Evolutionary conservation across 2,329 filamentous ascomycete species (phyloP).

Genomic region (Calonectria henricotiae): DNA sequence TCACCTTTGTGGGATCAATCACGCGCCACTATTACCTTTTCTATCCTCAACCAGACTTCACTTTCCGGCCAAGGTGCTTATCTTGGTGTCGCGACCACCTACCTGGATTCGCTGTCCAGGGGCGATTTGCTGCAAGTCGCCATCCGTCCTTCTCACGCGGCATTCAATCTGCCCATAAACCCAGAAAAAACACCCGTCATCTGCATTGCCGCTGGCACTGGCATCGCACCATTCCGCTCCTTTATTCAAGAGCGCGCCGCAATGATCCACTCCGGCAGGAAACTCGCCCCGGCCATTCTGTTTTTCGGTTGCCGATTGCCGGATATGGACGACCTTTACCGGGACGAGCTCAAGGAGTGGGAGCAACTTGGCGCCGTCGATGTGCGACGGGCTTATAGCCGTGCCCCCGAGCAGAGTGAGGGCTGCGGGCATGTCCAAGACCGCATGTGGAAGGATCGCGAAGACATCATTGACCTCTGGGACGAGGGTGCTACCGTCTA

Average conservation of each 20-base stretch:
- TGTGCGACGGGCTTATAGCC: conserved; percentile 71
- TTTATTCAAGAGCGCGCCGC: conserved; percentile 75
- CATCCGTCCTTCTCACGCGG: conserved; percentile 60
- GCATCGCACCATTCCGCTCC: conserved; percentile 74
- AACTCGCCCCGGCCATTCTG: conserved; percentile 73
- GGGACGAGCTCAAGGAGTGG: conserved; percentile 71
- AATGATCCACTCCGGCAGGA: conserved; percentile 65
- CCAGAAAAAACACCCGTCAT: conserved; percentile 65
- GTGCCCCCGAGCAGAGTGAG: conserved; percentile 59
- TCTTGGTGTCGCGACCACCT: conserved; percentile 74
- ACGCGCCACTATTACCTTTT: conserved; percentile 77
- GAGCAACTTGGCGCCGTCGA: conserved; percentile 66
- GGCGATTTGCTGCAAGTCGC: conserved; percentile 67
- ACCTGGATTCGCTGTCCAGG: conserved; percentile 66
- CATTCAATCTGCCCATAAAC: conserved; percentile 66
- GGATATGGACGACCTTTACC: conserved; percentile 73
- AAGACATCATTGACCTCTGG: conserved; percentile 60
- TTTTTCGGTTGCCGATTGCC: conserved; percentile 75
- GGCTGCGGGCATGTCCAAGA: conserved; percentile 62
- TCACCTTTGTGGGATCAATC: conserved; percentile 74
- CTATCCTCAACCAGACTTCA: conserved; percentile 73
- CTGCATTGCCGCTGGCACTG: conserved; percentile 68
- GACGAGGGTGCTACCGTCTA: conserved; percentile 68
- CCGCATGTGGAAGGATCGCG: conserved; percentile 61
- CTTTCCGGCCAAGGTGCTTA: conserved; percentile 66